Conservation (phyloP, 352 stramenopile species). For the Pythium coloratum region DNA sequence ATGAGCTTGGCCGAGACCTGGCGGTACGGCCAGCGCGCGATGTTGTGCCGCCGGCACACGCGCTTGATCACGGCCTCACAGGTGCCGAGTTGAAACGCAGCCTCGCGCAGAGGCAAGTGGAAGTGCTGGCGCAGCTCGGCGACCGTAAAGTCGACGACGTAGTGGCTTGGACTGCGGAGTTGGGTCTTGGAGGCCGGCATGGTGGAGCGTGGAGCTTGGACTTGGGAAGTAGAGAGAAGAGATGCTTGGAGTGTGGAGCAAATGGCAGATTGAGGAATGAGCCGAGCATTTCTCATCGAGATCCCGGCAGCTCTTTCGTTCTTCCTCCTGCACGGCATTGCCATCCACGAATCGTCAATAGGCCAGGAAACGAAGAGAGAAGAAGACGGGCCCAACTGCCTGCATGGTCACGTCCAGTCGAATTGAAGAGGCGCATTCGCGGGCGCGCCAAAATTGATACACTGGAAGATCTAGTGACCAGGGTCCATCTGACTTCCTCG, state of each 20-base stretch:
- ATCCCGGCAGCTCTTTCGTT: background rate
- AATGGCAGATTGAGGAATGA: conserved; percentile 1
- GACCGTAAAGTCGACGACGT: conserved; percentile 73
- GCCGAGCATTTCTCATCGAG: conserved; percentile 1
- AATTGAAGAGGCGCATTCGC: conserved; percentile 6
- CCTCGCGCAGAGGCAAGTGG: conserved; percentile 79
- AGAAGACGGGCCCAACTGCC: conserved; percentile 3
- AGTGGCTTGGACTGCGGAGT: background rate
- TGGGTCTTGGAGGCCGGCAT: conserved; percentile 5
- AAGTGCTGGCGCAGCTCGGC: conserved; percentile 85
- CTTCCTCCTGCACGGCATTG: background rate
- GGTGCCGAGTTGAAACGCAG: conserved; percentile 64
- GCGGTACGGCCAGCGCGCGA: conserved; percentile 84
- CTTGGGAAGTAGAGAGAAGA: background rate
- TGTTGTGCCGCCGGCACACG: conserved; percentile 74
- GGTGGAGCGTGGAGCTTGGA: background rate
- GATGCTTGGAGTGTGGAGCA: background rate
- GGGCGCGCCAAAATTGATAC: conserved; percentile 4
- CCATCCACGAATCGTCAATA: conserved; percentile 5
- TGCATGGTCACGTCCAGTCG: conserved; percentile 1
- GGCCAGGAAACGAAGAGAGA: background rate
- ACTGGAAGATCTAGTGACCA: conserved; percentile 6
- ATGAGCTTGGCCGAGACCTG: conserved; percentile 85
- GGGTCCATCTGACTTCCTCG: background rate
- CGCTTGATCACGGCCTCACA: conserved; percentile 85